These are phyloP conservation scores for Isabelozyma rhagii DNA, from an alignment of 805 yeast species.

Conservation along the genomic window DNA sequence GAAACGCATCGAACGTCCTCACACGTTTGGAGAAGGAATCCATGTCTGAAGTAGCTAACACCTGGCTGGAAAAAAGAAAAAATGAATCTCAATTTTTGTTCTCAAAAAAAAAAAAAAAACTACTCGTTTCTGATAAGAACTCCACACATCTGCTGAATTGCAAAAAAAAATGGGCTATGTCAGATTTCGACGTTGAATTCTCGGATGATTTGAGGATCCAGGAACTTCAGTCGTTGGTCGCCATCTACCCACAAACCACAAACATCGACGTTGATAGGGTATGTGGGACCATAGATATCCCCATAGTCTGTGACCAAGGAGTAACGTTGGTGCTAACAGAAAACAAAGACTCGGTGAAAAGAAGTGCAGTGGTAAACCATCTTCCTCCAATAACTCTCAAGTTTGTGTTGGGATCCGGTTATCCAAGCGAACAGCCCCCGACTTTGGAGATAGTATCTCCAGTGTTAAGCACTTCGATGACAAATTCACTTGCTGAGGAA, in stretches of 20 bases:
- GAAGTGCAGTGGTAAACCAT: constrained; percentile 10
- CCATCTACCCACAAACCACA: constrained; percentile 40
- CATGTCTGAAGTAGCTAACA: constrained; percentile 16
- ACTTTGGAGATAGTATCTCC: constrained; percentile 18
- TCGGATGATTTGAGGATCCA: constrained; percentile 23
- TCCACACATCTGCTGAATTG: background rate
- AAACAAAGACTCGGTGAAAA: background rate
- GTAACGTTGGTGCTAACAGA: constrained; percentile 8
- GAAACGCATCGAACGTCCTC: constrained; percentile 45
- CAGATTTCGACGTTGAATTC: constrained; percentile 5
- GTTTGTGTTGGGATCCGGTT: constrained; percentile 28
- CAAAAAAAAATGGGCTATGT: background rate
- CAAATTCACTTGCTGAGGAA: constrained; percentile 8
- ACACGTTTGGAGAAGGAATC: constrained; percentile 37
- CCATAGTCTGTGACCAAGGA: constrained; percentile 16
- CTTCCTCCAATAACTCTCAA: constrained; percentile 28
- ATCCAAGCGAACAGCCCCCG: constrained; percentile 32
- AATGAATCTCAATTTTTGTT: background rate
- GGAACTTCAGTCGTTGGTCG: constrained; percentile 38
- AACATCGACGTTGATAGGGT: constrained; percentile 5
- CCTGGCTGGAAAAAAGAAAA: background rate
- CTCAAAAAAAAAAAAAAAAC: background rate
- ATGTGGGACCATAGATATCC: constrained; percentile 25
- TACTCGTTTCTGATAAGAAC: background rate
- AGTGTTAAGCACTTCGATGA: constrained; percentile 24